Percentiles rank a stretch among this genome's conserved stretches.
phyloP scores from a whole-genome alignment of 2,329 filamentous ascomycete genomes.

The Epichloe amarillans region DNA sequence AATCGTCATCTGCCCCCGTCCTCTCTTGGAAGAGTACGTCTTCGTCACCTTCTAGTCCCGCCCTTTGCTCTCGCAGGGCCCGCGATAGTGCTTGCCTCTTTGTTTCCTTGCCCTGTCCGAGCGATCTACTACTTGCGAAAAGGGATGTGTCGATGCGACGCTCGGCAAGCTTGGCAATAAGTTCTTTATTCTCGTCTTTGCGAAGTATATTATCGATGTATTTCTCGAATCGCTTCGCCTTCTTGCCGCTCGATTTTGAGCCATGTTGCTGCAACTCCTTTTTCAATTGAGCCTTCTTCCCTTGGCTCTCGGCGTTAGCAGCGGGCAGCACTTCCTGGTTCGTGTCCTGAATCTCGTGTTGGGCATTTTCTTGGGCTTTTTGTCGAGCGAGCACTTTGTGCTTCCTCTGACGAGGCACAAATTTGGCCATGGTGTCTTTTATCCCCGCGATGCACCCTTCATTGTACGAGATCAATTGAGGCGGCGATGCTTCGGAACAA shows the following conservation, averaged over 20 bases:
- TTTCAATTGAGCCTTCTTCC: constrained; percentile 41
- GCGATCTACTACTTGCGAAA: constrained; percentile 61
- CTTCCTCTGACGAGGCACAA: constrained; percentile 52
- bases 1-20: constrained; percentile 18
- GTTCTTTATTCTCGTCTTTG: constrained; percentile 79
- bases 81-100: constrained; percentile 56
- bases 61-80: constrained; percentile 49
- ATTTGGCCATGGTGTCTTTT: constrained; percentile 34
- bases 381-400: constrained; percentile 55
- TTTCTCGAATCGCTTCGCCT: constrained; percentile 53
- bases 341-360: constrained; percentile 24
- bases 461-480: neutral
- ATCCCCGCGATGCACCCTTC: neutral
- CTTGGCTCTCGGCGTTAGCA: constrained; percentile 37
- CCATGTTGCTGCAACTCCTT: constrained; percentile 38
- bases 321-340: constrained; percentile 23
- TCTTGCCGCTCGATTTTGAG: constrained; percentile 47
- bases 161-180: constrained; percentile 71
- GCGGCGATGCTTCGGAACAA: constrained; percentile 12
- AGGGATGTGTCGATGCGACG: constrained; percentile 71
- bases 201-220: constrained; percentile 80
- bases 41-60: constrained; percentile 44
- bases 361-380: constrained; percentile 31
- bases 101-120: constrained; percentile 60
- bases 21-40: constrained; percentile 38